Evolutionary conservation across 1,139 yeast species (phyloP).

Genomic region (Diutina sp.): DNA sequence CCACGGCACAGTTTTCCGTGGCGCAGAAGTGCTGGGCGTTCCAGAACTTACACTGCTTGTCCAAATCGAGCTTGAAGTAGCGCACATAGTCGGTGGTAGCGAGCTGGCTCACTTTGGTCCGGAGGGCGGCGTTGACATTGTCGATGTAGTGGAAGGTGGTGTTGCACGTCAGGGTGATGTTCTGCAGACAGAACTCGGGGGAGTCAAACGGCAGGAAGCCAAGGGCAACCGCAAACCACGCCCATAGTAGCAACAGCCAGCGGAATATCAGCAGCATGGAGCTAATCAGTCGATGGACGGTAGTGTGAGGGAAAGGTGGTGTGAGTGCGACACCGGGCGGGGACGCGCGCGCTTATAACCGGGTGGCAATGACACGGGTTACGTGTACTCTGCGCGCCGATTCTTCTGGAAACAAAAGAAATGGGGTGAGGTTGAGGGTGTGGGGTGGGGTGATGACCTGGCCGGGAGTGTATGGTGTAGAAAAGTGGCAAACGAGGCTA

Average conservation of each 20-base stretch:
- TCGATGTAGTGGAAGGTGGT: constrained; percentile 36
- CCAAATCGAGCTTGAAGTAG: constrained; percentile 77
- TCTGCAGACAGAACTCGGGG: constrained; percentile 35
- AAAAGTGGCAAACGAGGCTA: background rate
- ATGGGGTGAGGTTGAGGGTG: background rate
- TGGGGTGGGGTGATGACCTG: background rate
- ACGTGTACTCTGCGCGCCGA: background rate
- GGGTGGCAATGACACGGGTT: background rate
- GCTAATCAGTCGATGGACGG: background rate
- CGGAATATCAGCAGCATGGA: background rate
- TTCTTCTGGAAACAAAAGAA: background rate
- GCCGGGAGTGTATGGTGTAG: background rate
- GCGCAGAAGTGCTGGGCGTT: constrained; percentile 79
- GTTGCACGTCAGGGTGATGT: constrained; percentile 33
- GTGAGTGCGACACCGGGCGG: background rate
- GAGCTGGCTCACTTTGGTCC: constrained; percentile 41
- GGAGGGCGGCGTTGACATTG: constrained; percentile 19
- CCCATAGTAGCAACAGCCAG: background rate
- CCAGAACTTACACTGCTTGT: constrained; percentile 83
- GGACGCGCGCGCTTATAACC: background rate
- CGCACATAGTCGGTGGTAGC: constrained; percentile 69
- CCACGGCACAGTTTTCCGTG: constrained; percentile 89
- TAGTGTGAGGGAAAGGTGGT: background rate
- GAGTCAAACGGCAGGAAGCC: constrained; percentile 25
- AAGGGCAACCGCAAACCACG: background rate